Conservation (phyloP, 2,329 filamentous ascomycete species). For the Bertia moriformis region DNA sequence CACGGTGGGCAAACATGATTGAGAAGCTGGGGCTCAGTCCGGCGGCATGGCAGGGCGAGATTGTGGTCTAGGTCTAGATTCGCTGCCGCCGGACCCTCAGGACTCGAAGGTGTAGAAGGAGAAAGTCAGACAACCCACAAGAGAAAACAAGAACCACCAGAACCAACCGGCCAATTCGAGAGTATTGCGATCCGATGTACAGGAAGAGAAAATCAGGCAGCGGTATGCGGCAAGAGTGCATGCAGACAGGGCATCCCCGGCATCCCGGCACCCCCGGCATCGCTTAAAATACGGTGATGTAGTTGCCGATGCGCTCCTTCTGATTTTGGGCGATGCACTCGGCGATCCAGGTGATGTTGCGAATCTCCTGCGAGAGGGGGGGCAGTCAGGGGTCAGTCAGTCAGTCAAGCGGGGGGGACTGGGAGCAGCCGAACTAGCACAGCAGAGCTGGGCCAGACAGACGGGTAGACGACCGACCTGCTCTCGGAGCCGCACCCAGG, state of each 20-base stretch:
- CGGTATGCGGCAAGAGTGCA: no score
- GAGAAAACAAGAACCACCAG: no score
- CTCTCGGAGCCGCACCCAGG: constrained; percentile 93
- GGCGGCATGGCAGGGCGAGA: constrained; percentile 82
- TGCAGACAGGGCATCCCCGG: no score
- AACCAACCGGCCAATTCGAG: no score
- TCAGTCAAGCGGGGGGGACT: neutral
- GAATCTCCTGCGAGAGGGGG: constrained; percentile 90
- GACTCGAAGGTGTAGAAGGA: no score
- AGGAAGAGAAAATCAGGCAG: no score
- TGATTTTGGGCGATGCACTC: constrained; percentile 99
- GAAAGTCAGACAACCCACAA: no score
- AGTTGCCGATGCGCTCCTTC: constrained; percentile 96
- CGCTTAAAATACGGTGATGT: constrained; percentile 81
- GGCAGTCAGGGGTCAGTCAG: constrained; percentile 14
- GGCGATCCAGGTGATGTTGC: constrained; percentile 98
- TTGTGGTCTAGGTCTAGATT: no score
- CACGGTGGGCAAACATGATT: constrained; percentile 76
- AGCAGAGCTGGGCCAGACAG: no score
- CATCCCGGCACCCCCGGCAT: neutral
- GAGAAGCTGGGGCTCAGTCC: constrained; percentile 73
- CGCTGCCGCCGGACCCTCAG: no score
- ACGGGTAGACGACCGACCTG: constrained; percentile 54
- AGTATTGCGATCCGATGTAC: no score
- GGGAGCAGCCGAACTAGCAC: neutral